Base-by-base conservation (phyloP, 345 rosid genomes). In the Linum tenue region DNA sequence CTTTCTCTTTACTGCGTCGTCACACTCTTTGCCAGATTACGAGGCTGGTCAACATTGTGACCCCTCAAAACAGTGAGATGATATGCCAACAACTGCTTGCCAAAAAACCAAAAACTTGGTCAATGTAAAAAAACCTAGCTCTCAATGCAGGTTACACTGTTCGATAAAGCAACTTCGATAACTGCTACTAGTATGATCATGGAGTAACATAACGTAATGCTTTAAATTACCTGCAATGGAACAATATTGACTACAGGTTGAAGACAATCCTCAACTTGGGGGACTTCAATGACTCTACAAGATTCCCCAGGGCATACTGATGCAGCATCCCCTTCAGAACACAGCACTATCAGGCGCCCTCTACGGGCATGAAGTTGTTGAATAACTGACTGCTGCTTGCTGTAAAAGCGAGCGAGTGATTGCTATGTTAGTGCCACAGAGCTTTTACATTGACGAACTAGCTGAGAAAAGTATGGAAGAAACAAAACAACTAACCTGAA, bases 291-390 rank as follows among this genome's bases (percentile, higher is more conserved):
- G 14, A 82, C 83, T 67, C 96, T 74, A 71, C 90, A 83, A 43
- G 90, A 77, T 66, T 81, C 89, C 2, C 87, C 87, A 5, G 90
- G 86, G 63, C 85, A 86, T 2, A 85, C 96, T 35, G 88, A 80
- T 7, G 91, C 84, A 60, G 90, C 85, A 78, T 88, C 97, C 5
- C 97, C 98, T 70, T 85, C 75, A 0, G 96, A 79, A 22, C 98
- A 86, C 81, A 88, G 78, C 57, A 92, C 98, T 62, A 92, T 86
- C 17, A 90, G 56, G 63, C 86, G 83, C 37, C 98, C 97, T 80
- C 81, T 90, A 31, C 90, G 90, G 44, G 95, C 95, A 68, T 88
- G 90, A 56, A 92, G 97, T 64, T 92, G 98, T 82, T 90, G 96
- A 70, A 92, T 92, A 62, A 92, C 98, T 3, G 87, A 92, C 64